phyloP scores from a whole-genome alignment of 345 rosid genomes.

The Eucalyptus regnans region DNA sequence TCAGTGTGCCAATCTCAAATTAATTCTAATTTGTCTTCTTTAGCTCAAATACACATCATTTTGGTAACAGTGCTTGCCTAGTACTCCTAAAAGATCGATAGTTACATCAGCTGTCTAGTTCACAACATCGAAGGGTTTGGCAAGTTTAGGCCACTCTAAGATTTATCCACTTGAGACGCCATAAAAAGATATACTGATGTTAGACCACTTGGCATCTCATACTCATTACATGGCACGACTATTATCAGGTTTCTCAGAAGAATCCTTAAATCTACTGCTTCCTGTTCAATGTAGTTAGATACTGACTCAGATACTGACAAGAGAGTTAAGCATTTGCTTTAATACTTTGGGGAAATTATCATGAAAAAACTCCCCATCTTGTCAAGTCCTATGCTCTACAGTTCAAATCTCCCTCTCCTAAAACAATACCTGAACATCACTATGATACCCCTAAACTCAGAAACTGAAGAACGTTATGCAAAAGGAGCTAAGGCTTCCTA shows the following conservation, averaged over 20 bases:
- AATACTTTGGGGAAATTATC: not conserved
- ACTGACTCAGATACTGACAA: not conserved
- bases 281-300: not conserved
- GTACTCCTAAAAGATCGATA: not conserved
- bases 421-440: not conserved
- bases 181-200: not conserved
- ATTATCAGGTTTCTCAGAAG: not conserved
- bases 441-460: not conserved
- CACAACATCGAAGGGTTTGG: not conserved
- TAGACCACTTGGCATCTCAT: not conserved
- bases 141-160: not conserved
- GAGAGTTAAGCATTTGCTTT: not conserved
- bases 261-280: not conserved
- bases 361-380: not conserved
- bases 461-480: not conserved
- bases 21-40: not conserved
- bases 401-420: not conserved
- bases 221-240: not conserved
- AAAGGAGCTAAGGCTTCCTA: not conserved
- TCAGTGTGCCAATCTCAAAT: not conserved
- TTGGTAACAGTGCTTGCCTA: not conserved
- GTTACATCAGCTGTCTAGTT: not conserved
- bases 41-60: not conserved
- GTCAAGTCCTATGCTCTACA: not conserved
- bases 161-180: not conserved